Evolutionary conservation across 2,329 filamentous ascomycete species (phyloP), one percentile per base, ranked within the genome.

Genomic region (Aspergillus texensis): DNA sequence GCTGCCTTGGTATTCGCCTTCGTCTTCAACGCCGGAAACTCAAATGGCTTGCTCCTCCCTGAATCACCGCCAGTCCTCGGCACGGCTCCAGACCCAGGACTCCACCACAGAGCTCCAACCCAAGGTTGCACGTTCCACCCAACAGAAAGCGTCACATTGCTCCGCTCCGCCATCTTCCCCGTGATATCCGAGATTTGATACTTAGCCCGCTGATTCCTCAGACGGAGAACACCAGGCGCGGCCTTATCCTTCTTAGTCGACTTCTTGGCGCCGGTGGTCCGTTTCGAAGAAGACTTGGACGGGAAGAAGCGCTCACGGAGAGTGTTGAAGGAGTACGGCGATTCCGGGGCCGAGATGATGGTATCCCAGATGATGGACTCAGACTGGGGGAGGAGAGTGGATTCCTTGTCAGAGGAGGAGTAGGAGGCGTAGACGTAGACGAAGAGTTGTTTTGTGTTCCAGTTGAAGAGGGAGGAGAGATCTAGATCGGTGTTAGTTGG

Each of bases 391-490:
- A 78, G 70, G 14, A 60, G 61, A 11, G 67, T 57, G 30, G 65
- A 57, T 6, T 67, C 36, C 3, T 70, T 64, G 30, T 73, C 67
- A 55, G 78, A 77, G 55, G 80, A 79, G 43, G 83, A 81, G 75
- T 90, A 91, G 61, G 84, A 89, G 60, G 94, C 94, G 61, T 93
- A 94, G 63, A 99, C 89, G 82, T 97, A 99, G 78, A 97, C 89
- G 81, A 98, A 99, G 73, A 99, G 83, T 81, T 98, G 92, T 80
- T 99, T 99, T 24, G 96, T 99, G 85, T 99, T 99, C 95, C 94
- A 99, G 75, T 92, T 96, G 86, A 98, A 98, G 71, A 99, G 91
- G 50, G 90, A 90, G 65, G 89, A 91, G 65, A 99, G 87, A 81
- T 99, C 94, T 84, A 36, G 8, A 46, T 48, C 54, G 56, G n/a